Conservation (phyloP, 805 yeast genomes). For the Torulaspora indica region DNA sequence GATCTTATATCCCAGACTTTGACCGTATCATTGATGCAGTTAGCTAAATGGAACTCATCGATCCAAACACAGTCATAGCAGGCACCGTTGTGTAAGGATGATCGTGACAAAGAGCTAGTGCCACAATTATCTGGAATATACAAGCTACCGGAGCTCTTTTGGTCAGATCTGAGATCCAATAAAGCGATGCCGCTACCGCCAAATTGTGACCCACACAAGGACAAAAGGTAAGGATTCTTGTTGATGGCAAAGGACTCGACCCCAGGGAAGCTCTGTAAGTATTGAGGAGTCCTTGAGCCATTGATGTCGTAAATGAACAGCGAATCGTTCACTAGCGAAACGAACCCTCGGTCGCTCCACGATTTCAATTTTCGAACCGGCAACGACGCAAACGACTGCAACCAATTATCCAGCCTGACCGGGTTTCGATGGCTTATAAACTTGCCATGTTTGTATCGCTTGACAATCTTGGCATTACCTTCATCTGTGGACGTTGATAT, state of each 20-base stretch:
- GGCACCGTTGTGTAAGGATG: constrained; percentile 17
- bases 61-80: constrained; percentile 24
- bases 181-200: constrained; percentile 72
- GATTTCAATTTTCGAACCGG: constrained; percentile 24
- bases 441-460: constrained; percentile 72
- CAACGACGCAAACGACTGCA: constrained; percentile 13
- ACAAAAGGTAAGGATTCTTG: constrained; percentile 47
- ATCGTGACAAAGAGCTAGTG: constrained; percentile 9
- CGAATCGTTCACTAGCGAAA: constrained; percentile 63
- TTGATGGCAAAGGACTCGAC: constrained; percentile 24
- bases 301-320: constrained; percentile 72
- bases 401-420: constrained; percentile 17
- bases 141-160: constrained; percentile 15
- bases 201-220: constrained; percentile 49
- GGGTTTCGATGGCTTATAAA: constrained; percentile 42
- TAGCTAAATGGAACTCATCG: constrained; percentile 23
- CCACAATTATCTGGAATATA: constrained; percentile 22
- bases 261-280: constrained; percentile 24
- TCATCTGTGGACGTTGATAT: constrained; percentile 48
- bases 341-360: constrained; percentile 37
- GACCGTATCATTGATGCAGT: constrained; percentile 20
- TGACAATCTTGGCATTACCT: constrained; percentile 66
- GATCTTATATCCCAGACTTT: constrained; percentile 30
- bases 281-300: constrained; percentile 39
- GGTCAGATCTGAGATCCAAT: constrained; percentile 55